Conservation (phyloP, 2,329 filamentous ascomycete genomes). For the Phialocephala subalpina region DNA sequence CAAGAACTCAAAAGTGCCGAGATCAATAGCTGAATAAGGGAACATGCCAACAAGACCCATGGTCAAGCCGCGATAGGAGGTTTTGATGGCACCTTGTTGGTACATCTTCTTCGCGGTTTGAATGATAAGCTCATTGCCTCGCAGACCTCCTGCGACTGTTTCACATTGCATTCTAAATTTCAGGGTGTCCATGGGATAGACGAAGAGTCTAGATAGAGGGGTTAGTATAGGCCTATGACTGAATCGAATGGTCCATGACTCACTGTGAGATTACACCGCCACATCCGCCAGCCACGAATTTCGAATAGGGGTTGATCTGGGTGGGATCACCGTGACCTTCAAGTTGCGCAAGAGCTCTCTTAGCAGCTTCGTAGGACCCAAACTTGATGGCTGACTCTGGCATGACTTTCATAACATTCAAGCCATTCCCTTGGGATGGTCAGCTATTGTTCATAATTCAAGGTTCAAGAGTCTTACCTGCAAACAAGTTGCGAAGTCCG, state of each 20-base stretch:
- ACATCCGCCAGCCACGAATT: constrained; percentile 89
- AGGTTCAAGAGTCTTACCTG: constrained; percentile 65
- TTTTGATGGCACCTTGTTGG: constrained; percentile 73
- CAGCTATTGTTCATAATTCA: constrained; percentile 26
- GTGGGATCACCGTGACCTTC: constrained; percentile 89
- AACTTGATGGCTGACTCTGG: constrained; percentile 99
- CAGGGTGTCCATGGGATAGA: constrained; percentile 69
- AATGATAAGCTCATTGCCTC: constrained; percentile 82
- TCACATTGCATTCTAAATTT: constrained; percentile 88
- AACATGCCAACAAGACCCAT: constrained; percentile 98
- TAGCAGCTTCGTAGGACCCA: constrained; percentile 94
- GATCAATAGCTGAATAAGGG: constrained; percentile 95
- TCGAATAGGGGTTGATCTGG: constrained; percentile 82
- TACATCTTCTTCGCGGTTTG: constrained; percentile 90
- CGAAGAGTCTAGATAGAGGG: constrained; percentile 68
- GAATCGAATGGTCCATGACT: constrained; percentile 45
- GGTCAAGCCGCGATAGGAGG: constrained; percentile 90
- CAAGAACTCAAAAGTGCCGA: constrained; percentile 93
- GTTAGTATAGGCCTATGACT: not conserved
- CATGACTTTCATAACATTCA: constrained; percentile 98
- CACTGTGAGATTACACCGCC: constrained; percentile 95
- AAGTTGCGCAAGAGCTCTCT: constrained; percentile 82
- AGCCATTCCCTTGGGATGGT: constrained; percentile 79
- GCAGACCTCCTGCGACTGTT: constrained; percentile 84
- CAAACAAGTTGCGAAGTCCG: constrained; percentile 89